Evolutionary conservation across 257 asterid species (phyloP), one percentile per base, ranked within the genome.

Genomic region (Lavandula angustifolia): DNA sequence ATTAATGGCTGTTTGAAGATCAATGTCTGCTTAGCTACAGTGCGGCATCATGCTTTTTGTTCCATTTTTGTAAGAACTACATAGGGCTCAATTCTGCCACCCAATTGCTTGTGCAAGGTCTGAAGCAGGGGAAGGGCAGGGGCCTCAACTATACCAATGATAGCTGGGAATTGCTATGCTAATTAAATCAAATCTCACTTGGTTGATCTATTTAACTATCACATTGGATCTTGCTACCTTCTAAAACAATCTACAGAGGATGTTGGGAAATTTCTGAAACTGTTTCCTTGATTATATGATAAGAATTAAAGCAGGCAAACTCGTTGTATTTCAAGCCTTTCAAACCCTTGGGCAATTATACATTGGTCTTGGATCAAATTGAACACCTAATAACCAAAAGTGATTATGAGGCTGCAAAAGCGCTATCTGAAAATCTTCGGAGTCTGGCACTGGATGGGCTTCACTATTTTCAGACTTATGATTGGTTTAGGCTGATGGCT

Each of bases 401-500:
- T 67, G 88, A 94, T 66, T 80, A 84, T 55, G 81, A 84, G 63
- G 84, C 87, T 62, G 99, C 99, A 53, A 76, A 77, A 73, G 76
- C 51, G 66, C 75, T 83, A 42, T 80, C 95, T 55, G 97, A 87
- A 82, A 70, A 85, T 60, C 91, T 94, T 53, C 86, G 96, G 76
- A 81, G 87, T 62, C 76, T 90, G 86, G 94, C 96, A 48, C 77
- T 90, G 29, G 76, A 90, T 62, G 97, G 97, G 77, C 95, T 94
- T 71, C 91, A 87, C 55, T 94, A 94, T 77, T 90, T 84, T 76
- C 97, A 94, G 72, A 90, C 97, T 16, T 94, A 94, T 62, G 99
- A 94, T 76, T 94, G 97, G 99, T 78, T 85, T 64, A 83, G 77
- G 99, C 92, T 94, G 75, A 90, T 94, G 97, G 69, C 87, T 63